Evolutionary conservation across 331 rosid species (phyloP), one percentile per base, ranked within the genome.

Genomic region (Acacia concinna): DNA sequence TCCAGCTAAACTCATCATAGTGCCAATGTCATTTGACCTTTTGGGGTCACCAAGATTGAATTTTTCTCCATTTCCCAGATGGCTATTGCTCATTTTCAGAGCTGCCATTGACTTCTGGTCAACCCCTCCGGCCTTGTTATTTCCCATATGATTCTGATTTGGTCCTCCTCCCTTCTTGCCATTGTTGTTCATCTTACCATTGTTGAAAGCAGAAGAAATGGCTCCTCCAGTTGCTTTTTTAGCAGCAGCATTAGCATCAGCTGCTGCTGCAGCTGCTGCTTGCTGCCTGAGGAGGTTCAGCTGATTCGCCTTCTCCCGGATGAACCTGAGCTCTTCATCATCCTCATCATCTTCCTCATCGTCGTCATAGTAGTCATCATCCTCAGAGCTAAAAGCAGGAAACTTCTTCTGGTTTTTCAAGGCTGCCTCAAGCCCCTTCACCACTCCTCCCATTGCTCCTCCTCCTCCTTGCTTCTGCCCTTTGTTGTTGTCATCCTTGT

Each of bases 1-100:
- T 6, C 97, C 97, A 40, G 94, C 97, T 20, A 93, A 43, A 79
- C 83, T 89, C 97, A 92, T 91, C 90, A 95, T 86, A 6, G 90
- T 32, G 62, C 84, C 90, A 32, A 92, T 84, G 66, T 92, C 97
- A 79, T 74, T 91, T 0, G 65, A 75, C 79, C 90, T 86, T 78
- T 56, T 86, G 18, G 73, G 84, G 35, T 87, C 94, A 12, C 87
- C 97, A 5, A 68, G 68, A 75, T 83, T 91, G 56, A 88, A 70
- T 57, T 81, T 63, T 84, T 83, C 92, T 46, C 71, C 21, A 1
- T 46, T 86, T 74, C 84, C 83, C 84, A 89, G 1, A 41, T 86
- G 91, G 20, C 81, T 79, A 82, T 78, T 84, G 87, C 82, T 88
- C 89, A 86, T 31, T 71, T 86, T 89, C 79, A 93, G 66, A 6